Conservation (phyloP, 2,329 filamentous ascomycete species). For the Xylariaceae sp. region DNA sequence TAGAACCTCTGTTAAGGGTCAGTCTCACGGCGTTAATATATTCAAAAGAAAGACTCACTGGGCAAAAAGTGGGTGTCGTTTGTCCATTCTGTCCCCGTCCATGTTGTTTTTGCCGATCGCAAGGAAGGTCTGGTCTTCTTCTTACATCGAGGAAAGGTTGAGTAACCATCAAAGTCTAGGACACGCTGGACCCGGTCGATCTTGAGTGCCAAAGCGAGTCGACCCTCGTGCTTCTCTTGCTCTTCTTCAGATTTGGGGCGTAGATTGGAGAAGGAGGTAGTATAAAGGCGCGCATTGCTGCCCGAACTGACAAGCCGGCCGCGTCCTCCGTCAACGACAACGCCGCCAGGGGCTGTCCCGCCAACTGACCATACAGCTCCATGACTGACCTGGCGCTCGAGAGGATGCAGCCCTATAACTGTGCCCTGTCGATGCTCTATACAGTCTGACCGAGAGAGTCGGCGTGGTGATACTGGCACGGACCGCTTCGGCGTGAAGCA, state of each 20-base stretch:
- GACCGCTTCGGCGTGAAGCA: constrained; percentile 42
- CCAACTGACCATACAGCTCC: constrained; percentile 81
- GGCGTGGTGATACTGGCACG: constrained; percentile 36
- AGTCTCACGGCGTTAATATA: neutral
- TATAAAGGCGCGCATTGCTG: constrained; percentile 72
- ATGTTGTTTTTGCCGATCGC: constrained; percentile 44
- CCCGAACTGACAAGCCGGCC: constrained; percentile 71
- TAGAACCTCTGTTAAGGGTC: constrained; percentile 24
- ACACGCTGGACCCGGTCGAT: constrained; percentile 73
- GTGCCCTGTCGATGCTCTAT: constrained; percentile 36
- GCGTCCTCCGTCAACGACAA: constrained; percentile 65
- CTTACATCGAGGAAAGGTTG: constrained; percentile 39
- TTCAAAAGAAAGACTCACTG: constrained; percentile 23
- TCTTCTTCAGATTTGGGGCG: constrained; percentile 61
- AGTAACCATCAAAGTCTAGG: constrained; percentile 57
- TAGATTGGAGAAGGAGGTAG: constrained; percentile 53
- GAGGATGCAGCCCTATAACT: constrained; percentile 36
- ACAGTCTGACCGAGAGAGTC: constrained; percentile 39
- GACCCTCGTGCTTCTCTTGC: constrained; percentile 70
- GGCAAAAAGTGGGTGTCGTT: constrained; percentile 32
- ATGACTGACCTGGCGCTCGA: constrained; percentile 62
- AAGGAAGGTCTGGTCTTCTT: constrained; percentile 34
- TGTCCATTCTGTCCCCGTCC: constrained; percentile 51
- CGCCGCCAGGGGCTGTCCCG: constrained; percentile 59
- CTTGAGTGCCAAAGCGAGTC: constrained; percentile 81